Evolutionary conservation across 305 asterid genomes (phyloP), one percentile per base, ranked within the genome.

Genomic region (Rubia tinctorum): DNA sequence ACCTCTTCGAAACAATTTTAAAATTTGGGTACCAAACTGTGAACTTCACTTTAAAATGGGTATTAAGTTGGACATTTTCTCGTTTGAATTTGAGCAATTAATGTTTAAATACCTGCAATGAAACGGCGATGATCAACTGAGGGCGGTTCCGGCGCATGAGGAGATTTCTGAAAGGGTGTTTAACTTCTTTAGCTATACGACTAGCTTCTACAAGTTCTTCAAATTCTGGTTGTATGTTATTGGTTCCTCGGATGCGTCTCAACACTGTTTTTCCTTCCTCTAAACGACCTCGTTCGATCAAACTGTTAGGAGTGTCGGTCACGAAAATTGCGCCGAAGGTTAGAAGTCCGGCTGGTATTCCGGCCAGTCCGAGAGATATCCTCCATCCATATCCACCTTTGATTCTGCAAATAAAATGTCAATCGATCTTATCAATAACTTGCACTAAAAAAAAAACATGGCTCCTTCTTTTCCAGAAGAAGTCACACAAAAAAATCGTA

Each of bases 321-420:
- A 93, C 90, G 23, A 89, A 7, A 18, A 93, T 39, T 18, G 98
- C 89, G 6, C 98, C 98, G 1, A 93, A 0, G 0, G 96, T 91
- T 22, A 91, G 82, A 53, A 93, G 90, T 6, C 42, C 64, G 5
- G 97, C 98, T 0, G 98, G 98, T 66, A 93, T 20, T 12, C 97
- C 97, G 6, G 96, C 98, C 73, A 93, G 68, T 27, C 97, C 98
- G 15, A 93, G 56, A 5, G 98, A 93, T 8, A 91, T 27, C 39
- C 98, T 85, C 98, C 98, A 93, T 0, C 98, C 98, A 89, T 91
- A 88, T 63, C 91, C 93, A 67, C 89, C 94, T 42, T 79, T 62
- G 55, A 89, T 90, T 72, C 95, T 87, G 83, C 18, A 7, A 30
- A 42, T 12, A 20, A 71, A 0, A 15, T 61, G 39, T 34, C 39